Evolutionary conservation across 148 eudicot species (phyloP).

Genomic region (Rhododendron griersonianum): DNA sequence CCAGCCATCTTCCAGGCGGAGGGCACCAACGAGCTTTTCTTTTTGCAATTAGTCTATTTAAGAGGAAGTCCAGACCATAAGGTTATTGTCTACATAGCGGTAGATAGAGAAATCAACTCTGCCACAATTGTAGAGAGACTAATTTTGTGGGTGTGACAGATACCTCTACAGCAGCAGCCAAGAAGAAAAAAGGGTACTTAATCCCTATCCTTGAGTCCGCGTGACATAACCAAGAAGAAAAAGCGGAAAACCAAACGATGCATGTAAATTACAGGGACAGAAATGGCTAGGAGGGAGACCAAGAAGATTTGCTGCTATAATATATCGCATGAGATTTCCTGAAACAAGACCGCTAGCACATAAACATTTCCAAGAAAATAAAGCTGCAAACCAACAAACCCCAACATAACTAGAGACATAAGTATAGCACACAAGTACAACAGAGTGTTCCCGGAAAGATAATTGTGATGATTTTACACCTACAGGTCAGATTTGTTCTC

Average conservation of each 20-base stretch:
- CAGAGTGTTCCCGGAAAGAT: neutral
- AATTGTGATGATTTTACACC: neutral
- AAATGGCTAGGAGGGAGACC: slow-evolving; percentile 78
- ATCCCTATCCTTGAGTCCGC: neutral
- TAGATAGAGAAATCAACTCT: too few relatives aligned
- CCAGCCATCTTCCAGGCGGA: neutral
- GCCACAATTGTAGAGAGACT: neutral
- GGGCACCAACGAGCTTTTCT: neutral
- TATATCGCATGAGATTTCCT: slow-evolving; percentile 88
- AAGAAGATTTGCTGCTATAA: slow-evolving; percentile 76
- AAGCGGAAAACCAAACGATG: neutral
- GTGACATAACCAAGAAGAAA: neutral
- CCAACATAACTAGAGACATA: neutral
- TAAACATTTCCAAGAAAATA: neutral
- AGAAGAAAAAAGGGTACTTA: too few relatives aligned
- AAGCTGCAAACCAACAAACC: neutral
- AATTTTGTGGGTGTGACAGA: neutral
- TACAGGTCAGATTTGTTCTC: neutral
- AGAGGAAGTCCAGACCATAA: neutral
- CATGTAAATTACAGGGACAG: slow-evolving; percentile 64
- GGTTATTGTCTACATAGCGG: neutral
- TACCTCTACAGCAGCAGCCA: slow-evolving; percentile 83
- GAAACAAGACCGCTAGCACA: slow-evolving; percentile 9
- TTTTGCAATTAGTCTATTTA: neutral
- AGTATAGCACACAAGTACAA: neutral